Percentiles rank a stretch among this genome's conserved stretches.
Evolutionary conservation across 2,329 filamentous ascomycete species (phyloP).

Genomic region (Tolypocladium nubicola): DNA sequence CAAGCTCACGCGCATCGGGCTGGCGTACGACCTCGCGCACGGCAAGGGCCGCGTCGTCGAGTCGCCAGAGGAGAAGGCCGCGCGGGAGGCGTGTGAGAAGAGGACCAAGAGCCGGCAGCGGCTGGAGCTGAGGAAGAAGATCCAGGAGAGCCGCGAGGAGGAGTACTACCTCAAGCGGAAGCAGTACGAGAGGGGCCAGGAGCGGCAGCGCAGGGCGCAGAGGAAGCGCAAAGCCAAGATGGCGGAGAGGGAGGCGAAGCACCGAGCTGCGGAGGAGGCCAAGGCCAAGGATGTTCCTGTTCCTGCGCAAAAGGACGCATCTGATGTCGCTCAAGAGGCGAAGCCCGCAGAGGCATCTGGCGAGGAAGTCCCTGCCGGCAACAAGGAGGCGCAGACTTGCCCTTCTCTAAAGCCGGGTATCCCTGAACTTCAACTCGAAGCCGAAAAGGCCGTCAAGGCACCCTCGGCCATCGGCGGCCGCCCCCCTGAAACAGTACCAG

Average conservation of each 20-base stretch:
- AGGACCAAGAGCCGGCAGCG: constrained; percentile 29
- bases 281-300: not conserved
- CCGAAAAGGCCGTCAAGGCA: not conserved
- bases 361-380: not conserved
- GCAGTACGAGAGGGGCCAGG: constrained; percentile 21
- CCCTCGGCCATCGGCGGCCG: not conserved
- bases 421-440: not conserved
- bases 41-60: constrained; percentile 48
- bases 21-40: constrained; percentile 61
- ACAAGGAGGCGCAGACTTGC: not conserved
- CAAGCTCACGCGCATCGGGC: constrained; percentile 62
- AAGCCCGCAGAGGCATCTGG: constrained; percentile 6
- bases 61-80: constrained; percentile 35
- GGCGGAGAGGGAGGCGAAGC: constrained; percentile 28
- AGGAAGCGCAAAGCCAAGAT: constrained; percentile 76
- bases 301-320: not conserved
- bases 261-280: constrained; percentile 1
- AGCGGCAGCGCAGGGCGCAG: constrained; percentile 47
- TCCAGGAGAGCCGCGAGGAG: constrained; percentile 27
- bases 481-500: not conserved
- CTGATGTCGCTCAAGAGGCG: constrained; percentile 5
- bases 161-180: constrained; percentile 25
- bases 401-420: not conserved
- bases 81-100: constrained; percentile 32
- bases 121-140: constrained; percentile 25